Evolutionary conservation across 129 eudicot genomes (phyloP).

Genomic region (Helianthus annuus): HanXRQr2.0-SUNRISE NC_035435.2:110656508-110657007

Average conservation of each 20-base stretch:
- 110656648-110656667: slow-evolving; percentile 94
- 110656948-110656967: too few relatives aligned
- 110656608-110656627: slow-evolving; percentile 99
- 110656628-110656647: slow-evolving; percentile 98
- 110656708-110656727: slow-evolving; percentile 88
- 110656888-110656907: too few relatives aligned
- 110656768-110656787: slow-evolving; percentile 94
- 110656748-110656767: slow-evolving; percentile 96
- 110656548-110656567: slow-evolving; percentile 97
- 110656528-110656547: slow-evolving; percentile 98
- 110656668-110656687: slow-evolving; percentile 83
- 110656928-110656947: too few relatives aligned
- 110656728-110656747: slow-evolving; percentile 83
- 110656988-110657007: too few relatives aligned
- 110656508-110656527: slow-evolving; percentile 95
- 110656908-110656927: too few relatives aligned
- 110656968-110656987: too few relatives aligned
- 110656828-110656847: not conserved
- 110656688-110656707: slow-evolving; percentile 96
- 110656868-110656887: too few relatives aligned
- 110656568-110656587: slow-evolving; percentile 97
- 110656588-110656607: slow-evolving; percentile 91
- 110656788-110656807: slow-evolving; percentile 98
- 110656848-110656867: not conserved
- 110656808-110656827: slow-evolving; percentile 11